phyloP scores from a whole-genome alignment of 164 flowering plant species.

The Stephania japonica region DNA sequence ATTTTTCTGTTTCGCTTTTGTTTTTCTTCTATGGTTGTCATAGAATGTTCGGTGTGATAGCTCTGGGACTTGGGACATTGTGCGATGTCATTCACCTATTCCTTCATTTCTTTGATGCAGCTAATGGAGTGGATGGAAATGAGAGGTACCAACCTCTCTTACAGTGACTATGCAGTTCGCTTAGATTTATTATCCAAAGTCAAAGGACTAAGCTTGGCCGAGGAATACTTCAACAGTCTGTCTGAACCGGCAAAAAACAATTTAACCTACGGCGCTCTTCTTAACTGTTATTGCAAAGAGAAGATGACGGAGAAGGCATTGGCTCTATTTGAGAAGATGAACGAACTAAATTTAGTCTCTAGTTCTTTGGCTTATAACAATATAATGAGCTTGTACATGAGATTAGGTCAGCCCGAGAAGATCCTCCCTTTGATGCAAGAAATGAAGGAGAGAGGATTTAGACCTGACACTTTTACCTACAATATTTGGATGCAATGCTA shows the following conservation, averaged over 20 bases:
- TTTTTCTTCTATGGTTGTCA: background rate
- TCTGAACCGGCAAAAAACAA: slow-evolving; percentile 25
- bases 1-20: background rate
- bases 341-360: slow-evolving; percentile 24
- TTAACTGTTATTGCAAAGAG: slow-evolving; percentile 54
- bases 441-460: slow-evolving; percentile 49
- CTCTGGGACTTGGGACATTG: too few species aligned
- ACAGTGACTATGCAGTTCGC: slow-evolving; percentile 36
- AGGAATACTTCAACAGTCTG: slow-evolving; percentile 46
- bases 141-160: slow-evolving; percentile 29
- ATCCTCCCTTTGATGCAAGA: slow-evolving; percentile 39
- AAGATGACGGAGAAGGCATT: slow-evolving; percentile 47
- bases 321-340: slow-evolving; percentile 50
- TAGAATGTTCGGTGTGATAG: background rate
- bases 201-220: slow-evolving; percentile 53
- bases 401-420: slow-evolving; percentile 48
- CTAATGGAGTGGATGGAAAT: slow-evolving; percentile 74
- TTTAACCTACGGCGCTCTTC: slow-evolving; percentile 56
- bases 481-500: slow-evolving; percentile 48
- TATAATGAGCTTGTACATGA: slow-evolving; percentile 50
- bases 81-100: background rate
- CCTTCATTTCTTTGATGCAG: slow-evolving; percentile 29
- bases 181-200: slow-evolving; percentile 58
- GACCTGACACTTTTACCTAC: slow-evolving; percentile 28
- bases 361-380: slow-evolving; percentile 37